Evolutionary conservation across 768 basidiomycete species (phyloP).

Genomic region (Rhizopogon vulgaris): DNA sequence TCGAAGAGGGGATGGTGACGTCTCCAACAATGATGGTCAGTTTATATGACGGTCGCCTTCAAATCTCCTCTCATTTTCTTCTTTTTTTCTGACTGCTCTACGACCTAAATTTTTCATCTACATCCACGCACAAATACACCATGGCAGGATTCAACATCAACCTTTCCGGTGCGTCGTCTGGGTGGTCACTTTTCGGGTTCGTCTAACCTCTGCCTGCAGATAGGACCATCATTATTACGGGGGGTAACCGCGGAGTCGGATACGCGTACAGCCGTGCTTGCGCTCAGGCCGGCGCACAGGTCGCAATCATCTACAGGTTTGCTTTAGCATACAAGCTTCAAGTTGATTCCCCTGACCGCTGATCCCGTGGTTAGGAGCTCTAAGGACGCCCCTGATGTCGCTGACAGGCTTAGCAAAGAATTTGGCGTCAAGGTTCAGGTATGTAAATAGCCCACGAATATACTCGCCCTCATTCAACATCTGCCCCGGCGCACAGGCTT

Average conservation of each 20-base stretch:
- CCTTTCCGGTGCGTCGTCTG: not conserved
- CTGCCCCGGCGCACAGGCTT: constrained; percentile 36
- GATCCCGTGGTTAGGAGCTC: constrained; percentile 31
- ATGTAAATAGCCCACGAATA: not conserved
- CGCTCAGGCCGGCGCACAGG: constrained; percentile 48
- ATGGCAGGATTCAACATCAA: not conserved
- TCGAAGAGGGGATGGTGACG: not conserved
- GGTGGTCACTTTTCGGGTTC: not conserved
- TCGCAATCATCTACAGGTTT: constrained; percentile 58
- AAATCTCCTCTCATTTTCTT: not conserved
- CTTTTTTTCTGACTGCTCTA: not conserved
- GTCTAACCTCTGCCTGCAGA: constrained; percentile 14
- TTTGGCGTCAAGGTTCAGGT: constrained; percentile 39
- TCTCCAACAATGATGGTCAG: not conserved
- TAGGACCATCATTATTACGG: constrained; percentile 52
- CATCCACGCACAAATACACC: not conserved
- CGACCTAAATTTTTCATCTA: not conserved
- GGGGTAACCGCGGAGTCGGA: constrained; percentile 60
- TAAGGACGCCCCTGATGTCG: constrained; percentile 41
- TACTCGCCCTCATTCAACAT: not conserved
- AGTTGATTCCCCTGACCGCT: not conserved
- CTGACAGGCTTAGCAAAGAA: constrained; percentile 39
- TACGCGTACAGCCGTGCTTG: constrained; percentile 46
- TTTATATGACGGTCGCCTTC: not conserved
- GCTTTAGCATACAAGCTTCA: not conserved